These are phyloP conservation scores for Ganoderma lingzhi DNA, from an alignment of 1,284 basidiomycete genomes.

Conservation along the genomic window DNA sequence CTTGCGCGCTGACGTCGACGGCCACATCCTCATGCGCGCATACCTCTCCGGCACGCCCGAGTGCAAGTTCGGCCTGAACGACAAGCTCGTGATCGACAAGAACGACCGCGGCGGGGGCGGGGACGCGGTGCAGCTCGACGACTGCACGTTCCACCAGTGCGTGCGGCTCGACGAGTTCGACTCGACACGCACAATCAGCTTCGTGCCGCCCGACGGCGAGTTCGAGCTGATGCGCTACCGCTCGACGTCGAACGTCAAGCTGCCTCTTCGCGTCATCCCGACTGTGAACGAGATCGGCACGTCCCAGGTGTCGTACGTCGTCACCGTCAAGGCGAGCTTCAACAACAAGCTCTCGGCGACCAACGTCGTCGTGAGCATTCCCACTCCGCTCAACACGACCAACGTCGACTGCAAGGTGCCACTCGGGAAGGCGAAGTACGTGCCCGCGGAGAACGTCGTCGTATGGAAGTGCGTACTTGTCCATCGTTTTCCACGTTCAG, in stretches of 20 bases:
- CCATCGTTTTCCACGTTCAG: not conserved
- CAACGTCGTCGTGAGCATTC: constrained; percentile 92
- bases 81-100: constrained; percentile 97
- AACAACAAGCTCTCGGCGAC: constrained; percentile 93
- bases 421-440: constrained; percentile 96
- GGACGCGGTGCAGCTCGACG: constrained; percentile 93
- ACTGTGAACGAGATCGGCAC: constrained; percentile 95
- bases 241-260: constrained; percentile 93
- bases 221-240: constrained; percentile 99
- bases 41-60: constrained; percentile 96
- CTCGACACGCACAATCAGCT: constrained; percentile 91
- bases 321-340: constrained; percentile 91
- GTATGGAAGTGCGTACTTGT: constrained; percentile 90
- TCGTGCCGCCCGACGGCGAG: constrained; percentile 98
- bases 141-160: constrained; percentile 99
- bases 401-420: constrained; percentile 91
- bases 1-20: constrained; percentile 97
- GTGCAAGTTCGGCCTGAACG: constrained; percentile 98
- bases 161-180: constrained; percentile 96
- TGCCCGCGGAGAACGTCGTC: constrained; percentile 93
- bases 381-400: constrained; percentile 95
- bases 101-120: constrained; percentile 57
- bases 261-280: constrained; percentile 91
- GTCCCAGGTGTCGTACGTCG: constrained; percentile 89
- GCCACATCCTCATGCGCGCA: constrained; percentile 97